Conservation (phyloP, 495 filamentous ascomycete genomes). For the Pseudotulostoma volvatum region DNA sequence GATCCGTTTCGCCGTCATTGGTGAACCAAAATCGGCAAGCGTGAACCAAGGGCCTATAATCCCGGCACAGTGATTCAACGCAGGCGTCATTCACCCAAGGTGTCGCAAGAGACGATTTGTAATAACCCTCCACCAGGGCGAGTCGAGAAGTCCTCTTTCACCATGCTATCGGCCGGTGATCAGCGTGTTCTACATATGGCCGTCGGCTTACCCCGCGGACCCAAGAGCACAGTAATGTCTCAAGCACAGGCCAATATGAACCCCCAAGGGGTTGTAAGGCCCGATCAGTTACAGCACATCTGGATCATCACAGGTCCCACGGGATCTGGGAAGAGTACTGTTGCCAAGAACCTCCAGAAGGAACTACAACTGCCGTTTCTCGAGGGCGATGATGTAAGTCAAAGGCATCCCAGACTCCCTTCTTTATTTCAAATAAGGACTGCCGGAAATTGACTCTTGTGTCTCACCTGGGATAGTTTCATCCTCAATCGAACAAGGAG, state of each 20-base stretch:
- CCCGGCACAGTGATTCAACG: too few species aligned
- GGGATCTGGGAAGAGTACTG: conserved; percentile 90
- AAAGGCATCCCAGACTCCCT: neutral
- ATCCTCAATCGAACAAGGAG: conserved; percentile 67
- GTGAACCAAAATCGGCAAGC: too few species aligned
- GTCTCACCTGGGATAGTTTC: too few species aligned
- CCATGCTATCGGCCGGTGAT: conserved; percentile 31
- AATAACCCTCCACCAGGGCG: too few species aligned
- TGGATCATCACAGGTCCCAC: conserved; percentile 97
- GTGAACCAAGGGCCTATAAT: too few species aligned
- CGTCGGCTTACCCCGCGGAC: conserved; percentile 12
- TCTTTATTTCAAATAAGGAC: neutral
- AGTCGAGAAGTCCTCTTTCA: too few species aligned
- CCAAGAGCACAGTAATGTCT: conserved; percentile 6
- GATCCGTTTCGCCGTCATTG: too few species aligned
- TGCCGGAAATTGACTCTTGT: neutral
- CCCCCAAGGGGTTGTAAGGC: conserved; percentile 3
- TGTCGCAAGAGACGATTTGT: too few species aligned
- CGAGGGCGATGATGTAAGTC: conserved; percentile 87
- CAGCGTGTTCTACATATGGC: conserved; percentile 13
- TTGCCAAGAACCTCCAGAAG: conserved; percentile 61
- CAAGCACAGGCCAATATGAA: conserved; percentile 4
- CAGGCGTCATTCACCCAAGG: too few species aligned
- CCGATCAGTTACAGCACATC: conserved; percentile 52
- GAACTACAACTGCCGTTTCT: conserved; percentile 65